Evolutionary conservation across 805 yeast species (phyloP).

Genomic region (Teunomyces stri): DNA sequence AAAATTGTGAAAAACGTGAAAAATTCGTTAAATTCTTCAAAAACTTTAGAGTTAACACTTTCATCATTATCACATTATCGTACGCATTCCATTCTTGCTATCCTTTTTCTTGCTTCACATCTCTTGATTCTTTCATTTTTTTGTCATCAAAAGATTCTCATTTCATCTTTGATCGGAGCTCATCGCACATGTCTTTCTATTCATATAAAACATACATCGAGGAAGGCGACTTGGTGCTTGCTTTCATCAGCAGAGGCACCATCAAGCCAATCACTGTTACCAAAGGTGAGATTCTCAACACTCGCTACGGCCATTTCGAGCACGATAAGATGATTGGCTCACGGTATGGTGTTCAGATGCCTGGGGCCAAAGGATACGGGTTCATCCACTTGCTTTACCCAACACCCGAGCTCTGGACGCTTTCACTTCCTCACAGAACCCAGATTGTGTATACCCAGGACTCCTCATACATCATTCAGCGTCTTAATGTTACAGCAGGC

Average conservation of each 20-base stretch:
- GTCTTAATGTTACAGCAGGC: conserved; percentile 71
- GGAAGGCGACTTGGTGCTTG: conserved; percentile 84
- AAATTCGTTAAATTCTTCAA: too few species aligned
- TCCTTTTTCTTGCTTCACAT: too few species aligned
- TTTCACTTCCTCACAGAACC: conserved; percentile 95
- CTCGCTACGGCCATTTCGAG: conserved; percentile 88
- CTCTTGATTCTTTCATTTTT: neutral
- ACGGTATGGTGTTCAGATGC: conserved; percentile 81
- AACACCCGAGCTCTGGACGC: conserved; percentile 92
- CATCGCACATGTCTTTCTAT: conserved; percentile 46
- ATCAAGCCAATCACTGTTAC: conserved; percentile 71
- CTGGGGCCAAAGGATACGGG: conserved; percentile 72
- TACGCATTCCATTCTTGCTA: too few species aligned
- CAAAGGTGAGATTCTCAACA: conserved; percentile 63
- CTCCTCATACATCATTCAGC: conserved; percentile 83
- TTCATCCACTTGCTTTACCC: conserved; percentile 88
- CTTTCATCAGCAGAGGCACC: conserved; percentile 77
- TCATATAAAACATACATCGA: conserved; percentile 65
- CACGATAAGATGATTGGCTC: conserved; percentile 80
- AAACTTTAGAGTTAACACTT: too few species aligned
- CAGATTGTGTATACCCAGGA: conserved; percentile 98
- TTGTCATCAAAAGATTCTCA: too few species aligned
- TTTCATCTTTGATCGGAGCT: neutral
- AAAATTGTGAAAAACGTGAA: too few species aligned
- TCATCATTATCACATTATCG: too few species aligned